phyloP scores from a whole-genome alignment of 345 rosid genomes.

The Leavenworthia alabamica region DNA sequence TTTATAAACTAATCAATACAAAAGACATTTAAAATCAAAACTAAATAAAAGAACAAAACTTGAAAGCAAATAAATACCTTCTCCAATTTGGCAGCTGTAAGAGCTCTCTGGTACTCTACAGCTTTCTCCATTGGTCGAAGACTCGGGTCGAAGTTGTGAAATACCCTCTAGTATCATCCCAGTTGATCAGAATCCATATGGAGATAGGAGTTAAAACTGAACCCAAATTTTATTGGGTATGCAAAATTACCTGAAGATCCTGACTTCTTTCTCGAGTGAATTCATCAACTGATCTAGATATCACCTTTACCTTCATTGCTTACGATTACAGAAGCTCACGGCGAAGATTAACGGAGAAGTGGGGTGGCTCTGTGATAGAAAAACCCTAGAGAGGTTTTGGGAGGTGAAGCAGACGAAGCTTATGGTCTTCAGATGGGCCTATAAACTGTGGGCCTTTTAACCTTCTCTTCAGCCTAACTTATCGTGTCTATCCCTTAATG shows the following conservation, averaged over 20 bases:
- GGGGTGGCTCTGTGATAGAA: neutral
- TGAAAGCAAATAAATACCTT: too few relatives aligned
- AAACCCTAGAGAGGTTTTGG: slow-evolving; percentile 28
- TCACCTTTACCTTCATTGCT: slow-evolving; percentile 69
- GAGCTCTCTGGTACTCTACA: slow-evolving; percentile 75
- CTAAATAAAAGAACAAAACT: too few relatives aligned
- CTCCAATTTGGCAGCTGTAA: slow-evolving; percentile 87
- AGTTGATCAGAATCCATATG: too few relatives aligned
- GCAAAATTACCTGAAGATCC: slow-evolving; percentile 82
- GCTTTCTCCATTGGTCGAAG: slow-evolving; percentile 85
- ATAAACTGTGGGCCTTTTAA: neutral
- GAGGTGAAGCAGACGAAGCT: neutral
- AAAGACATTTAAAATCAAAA: neutral
- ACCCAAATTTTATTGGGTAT: too few relatives aligned
- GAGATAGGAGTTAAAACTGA: too few relatives aligned
- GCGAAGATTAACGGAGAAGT: too few relatives aligned
- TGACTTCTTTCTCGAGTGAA: slow-evolving; percentile 96
- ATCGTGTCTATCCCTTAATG: neutral
- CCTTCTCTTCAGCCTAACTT: neutral
- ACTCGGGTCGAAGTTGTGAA: slow-evolving; percentile 74
- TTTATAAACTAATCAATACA: neutral
- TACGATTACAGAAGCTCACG: neutral
- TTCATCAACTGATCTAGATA: slow-evolving; percentile 80
- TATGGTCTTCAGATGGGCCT: neutral
- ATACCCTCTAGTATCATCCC: slow-evolving; percentile 52